Conservation (phyloP, 352 stramenopile species). For the Pythium brachiatum region DNA sequence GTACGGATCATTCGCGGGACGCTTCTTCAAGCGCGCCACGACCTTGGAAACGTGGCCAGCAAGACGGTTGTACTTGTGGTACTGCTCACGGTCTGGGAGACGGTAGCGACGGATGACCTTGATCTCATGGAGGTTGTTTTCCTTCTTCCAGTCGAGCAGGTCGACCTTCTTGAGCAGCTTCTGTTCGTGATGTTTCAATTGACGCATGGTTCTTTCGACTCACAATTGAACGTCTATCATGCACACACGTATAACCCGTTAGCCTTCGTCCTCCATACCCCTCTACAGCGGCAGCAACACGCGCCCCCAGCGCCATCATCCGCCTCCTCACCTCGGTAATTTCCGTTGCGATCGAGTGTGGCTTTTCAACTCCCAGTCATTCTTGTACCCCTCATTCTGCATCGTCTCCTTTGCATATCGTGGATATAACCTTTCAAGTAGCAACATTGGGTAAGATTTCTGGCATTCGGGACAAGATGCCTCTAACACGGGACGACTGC, state of each 20-base stretch:
- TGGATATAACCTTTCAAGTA: background rate
- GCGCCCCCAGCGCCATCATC: background rate
- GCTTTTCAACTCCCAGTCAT: conserved; percentile 27
- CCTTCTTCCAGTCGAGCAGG: conserved; percentile 98
- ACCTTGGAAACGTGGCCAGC: conserved; percentile 95
- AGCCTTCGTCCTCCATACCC: background rate
- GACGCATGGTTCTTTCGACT: conserved; percentile 58
- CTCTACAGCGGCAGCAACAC: background rate
- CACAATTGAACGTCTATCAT: background rate
- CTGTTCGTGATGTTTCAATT: conserved; percentile 96
- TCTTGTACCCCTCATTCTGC: conserved; percentile 19
- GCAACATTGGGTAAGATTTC: conserved; percentile 14
- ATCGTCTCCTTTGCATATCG: conserved; percentile 1
- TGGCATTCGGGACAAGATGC: conserved; percentile 10
- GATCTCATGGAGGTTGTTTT: conserved; percentile 98
- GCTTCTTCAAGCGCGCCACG: conserved; percentile 93
- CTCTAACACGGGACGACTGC: conserved; percentile 9
- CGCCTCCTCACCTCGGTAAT: conserved; percentile 8
- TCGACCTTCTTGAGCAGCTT: conserved; percentile 99
- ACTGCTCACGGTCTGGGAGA: conserved; percentile 98
- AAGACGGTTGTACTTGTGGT: conserved; percentile 98
- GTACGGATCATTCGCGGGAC: conserved; percentile 93
- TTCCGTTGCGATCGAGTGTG: conserved; percentile 15
- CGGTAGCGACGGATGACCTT: conserved; percentile 98
- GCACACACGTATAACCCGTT: background rate